These are phyloP conservation scores for Trichoderma virens DNA, from an alignment of 495 filamentous ascomycete species.

Conservation along the genomic window DNA sequence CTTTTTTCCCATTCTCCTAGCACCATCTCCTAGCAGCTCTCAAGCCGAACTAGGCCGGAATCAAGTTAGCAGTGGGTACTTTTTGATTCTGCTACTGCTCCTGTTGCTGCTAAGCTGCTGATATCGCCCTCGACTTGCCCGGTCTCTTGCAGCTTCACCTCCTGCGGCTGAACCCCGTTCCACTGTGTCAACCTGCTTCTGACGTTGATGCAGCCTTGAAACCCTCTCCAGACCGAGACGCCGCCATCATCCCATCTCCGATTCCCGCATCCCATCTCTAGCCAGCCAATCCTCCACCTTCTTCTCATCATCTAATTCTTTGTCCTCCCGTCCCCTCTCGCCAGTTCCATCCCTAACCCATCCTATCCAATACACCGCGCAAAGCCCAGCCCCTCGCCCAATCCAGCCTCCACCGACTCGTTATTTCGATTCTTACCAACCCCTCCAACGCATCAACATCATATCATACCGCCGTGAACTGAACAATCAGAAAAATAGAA, in stretches of 20 bases:
- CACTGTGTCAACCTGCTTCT: conserved; percentile 33
- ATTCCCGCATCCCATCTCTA: conserved; percentile 15
- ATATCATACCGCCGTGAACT: conserved; percentile 11
- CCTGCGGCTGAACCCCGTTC: conserved; percentile 33
- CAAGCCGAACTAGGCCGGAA: neutral
- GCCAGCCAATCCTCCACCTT: conserved; percentile 12
- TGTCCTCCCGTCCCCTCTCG: neutral
- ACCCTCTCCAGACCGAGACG: conserved; percentile 10
- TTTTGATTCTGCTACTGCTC: neutral
- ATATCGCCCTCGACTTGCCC: conserved; percentile 1
- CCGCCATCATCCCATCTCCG: conserved; percentile 17
- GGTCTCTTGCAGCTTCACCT: conserved; percentile 17
- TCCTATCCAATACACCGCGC: neutral
- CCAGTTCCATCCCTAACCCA: neutral
- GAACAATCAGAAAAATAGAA: neutral
- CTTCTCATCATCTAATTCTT: conserved; percentile 9
- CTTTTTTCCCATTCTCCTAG: neutral
- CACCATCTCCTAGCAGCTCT: neutral
- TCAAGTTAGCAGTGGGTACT: neutral
- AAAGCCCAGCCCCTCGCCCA: conserved; percentile 11
- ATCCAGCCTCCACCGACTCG: conserved; percentile 11
- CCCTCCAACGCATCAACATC: conserved; percentile 12
- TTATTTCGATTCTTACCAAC: conserved; percentile 12
- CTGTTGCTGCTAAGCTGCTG: conserved; percentile 4
- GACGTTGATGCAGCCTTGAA: conserved; percentile 30